phyloP scores from a whole-genome alignment of 352 stramenopile species.

The Pythium oligandrum region DNA sequence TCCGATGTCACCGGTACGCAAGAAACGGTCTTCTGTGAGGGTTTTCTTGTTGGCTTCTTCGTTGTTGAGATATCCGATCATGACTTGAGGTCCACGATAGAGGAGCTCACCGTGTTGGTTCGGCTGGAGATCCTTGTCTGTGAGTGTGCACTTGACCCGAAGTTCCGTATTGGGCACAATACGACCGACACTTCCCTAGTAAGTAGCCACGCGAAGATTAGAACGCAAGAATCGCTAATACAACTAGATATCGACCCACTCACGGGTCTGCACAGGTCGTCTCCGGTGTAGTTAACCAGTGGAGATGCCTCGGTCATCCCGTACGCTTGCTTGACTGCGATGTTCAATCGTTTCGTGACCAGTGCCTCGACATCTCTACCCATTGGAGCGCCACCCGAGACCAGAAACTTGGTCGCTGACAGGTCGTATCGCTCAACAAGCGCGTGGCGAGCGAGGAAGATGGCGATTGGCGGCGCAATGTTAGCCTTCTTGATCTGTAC shows the following conservation, averaged over 20 bases:
- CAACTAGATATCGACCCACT: too few species aligned
- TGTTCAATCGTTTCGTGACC: slow-evolving; percentile 43
- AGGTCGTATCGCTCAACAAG: slow-evolving; percentile 91
- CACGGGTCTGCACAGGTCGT: slow-evolving; percentile 12
- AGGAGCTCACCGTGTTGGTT: slow-evolving; percentile 59
- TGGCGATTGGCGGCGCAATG: slow-evolving; percentile 85
- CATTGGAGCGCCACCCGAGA: slow-evolving; percentile 74
- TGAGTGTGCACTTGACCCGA: slow-evolving; percentile 32
- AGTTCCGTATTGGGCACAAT: slow-evolving; percentile 36
- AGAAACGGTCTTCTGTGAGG: slow-evolving; percentile 73
- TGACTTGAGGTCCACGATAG: slow-evolving; percentile 39
- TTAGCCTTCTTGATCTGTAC: slow-evolving; percentile 22
- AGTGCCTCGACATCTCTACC: slow-evolving; percentile 53
- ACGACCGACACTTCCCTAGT: slow-evolving; percentile 18
- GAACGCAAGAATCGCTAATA: not conserved
- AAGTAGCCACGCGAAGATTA: not conserved
- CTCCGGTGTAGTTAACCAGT: slow-evolving; percentile 17
- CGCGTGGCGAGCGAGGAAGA: slow-evolving; percentile 85
- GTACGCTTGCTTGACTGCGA: slow-evolving; percentile 30
- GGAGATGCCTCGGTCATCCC: slow-evolving; percentile 41
- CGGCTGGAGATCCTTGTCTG: slow-evolving; percentile 24
- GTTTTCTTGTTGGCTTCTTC: slow-evolving; percentile 77
- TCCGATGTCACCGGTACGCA: slow-evolving; percentile 88
- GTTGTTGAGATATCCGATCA: slow-evolving; percentile 83
- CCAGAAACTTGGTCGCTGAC: slow-evolving; percentile 56